Conservation (phyloP, 305 asterid genomes). For the Petunia hybrid region DNA sequence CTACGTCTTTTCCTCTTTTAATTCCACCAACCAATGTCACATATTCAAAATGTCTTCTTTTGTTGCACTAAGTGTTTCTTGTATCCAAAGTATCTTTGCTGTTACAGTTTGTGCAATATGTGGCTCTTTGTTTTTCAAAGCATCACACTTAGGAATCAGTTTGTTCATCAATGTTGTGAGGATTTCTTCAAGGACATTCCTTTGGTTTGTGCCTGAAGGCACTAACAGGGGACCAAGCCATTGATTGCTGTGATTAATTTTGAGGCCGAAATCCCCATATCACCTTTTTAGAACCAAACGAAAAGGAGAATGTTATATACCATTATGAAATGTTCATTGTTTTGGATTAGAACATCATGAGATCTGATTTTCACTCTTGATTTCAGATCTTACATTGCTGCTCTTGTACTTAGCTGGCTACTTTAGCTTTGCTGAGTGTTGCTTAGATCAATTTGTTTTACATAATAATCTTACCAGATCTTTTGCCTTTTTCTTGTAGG, state of each 20-base stretch:
- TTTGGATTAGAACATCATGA: neutral
- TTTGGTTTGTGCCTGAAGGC: neutral
- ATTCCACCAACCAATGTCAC: slow-evolving; percentile 4
- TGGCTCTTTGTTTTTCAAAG: neutral
- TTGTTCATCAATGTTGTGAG: neutral
- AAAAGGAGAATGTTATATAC: neutral
- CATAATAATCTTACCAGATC: slow-evolving; percentile 14
- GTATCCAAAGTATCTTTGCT: neutral
- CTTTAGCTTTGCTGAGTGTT: neutral
- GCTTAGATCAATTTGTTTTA: neutral
- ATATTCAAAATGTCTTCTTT: neutral
- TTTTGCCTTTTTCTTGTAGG: slow-evolving; percentile 14
- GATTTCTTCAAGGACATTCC: neutral
- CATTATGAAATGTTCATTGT: neutral
- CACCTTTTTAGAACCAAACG: neutral
- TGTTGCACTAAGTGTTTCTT: neutral
- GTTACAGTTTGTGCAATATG: neutral
- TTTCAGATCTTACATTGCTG: neutral
- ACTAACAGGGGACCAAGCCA: neutral
- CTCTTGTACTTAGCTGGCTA: neutral
- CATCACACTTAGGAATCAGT: neutral
- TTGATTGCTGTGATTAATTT: neutral
- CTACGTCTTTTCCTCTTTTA: neutral
- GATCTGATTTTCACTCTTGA: neutral
- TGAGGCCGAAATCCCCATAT: neutral